These are phyloP conservation scores for Populus ilicifolia DNA, from an alignment of 345 rosid species.

Conservation along the genomic window DNA sequence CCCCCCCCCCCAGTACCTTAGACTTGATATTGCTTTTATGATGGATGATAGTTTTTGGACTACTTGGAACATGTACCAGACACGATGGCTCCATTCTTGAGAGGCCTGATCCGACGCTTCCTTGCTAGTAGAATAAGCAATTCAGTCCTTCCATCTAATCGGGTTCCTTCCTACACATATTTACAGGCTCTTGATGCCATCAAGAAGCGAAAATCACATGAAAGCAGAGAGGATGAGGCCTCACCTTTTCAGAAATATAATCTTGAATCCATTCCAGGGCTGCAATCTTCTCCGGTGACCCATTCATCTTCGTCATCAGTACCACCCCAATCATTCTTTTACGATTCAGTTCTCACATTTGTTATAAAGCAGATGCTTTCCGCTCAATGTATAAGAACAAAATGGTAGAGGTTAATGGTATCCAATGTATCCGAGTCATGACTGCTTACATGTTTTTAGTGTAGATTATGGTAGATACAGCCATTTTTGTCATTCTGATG, in stretches of 20 bases:
- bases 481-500: background rate
- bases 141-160: constrained; percentile 49
- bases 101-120: constrained; percentile 90
- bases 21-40: background rate
- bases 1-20: too few species aligned
- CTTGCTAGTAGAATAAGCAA: constrained; percentile 92
- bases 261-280: constrained; percentile 92
- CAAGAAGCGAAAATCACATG: constrained; percentile 49
- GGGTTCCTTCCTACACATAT: constrained; percentile 62
- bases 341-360: constrained; percentile 2
- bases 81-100: constrained; percentile 92
- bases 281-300: constrained; percentile 32
- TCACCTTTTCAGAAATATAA: constrained; percentile 59
- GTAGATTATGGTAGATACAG: background rate
- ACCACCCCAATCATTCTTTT: constrained; percentile 14
- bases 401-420: background rate
- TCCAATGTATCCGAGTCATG: background rate
- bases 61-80: constrained; percentile 89
- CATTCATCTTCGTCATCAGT: background rate
- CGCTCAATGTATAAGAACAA: background rate
- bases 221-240: constrained; percentile 45
- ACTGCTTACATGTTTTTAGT: background rate
- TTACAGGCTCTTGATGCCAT: constrained; percentile 65
- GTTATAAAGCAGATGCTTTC: background rate
- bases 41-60: constrained; percentile 85